Evolutionary conservation across 805 yeast genomes (phyloP), one percentile per base, ranked within the genome.

Genomic region (Lachancea mirantina): DNA sequence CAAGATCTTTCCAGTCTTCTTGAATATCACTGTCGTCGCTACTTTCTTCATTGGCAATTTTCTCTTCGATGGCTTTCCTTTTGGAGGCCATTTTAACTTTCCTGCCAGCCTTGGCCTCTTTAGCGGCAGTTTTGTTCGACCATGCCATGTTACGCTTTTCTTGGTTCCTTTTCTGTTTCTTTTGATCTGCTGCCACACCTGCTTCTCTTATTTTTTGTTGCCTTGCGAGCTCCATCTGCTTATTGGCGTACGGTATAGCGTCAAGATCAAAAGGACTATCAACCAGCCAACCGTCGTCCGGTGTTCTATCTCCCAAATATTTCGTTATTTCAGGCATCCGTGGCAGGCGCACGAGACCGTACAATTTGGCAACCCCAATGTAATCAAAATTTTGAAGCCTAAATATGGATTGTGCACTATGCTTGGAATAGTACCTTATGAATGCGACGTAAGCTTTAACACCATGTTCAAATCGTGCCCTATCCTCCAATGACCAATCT

Each of bases 1-100:
- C 80, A 15, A 79, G 49, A 19, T 81, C 88, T 59, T 92, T 92
- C 98, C 97, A 92, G 59, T 92, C 97, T 25, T 64, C 70, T 32
- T 67, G 72, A 2, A 60, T 59, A 31, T 70, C 78, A 26, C 48
- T 55, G 39, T 55, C 61, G n/a, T 46, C 49, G 14, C 42, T 52
- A 4, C 50, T 52, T n/a, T 52, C 62, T 7, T 68, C 65, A 11
- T 66, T 61, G 20, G 67, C 72, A 6, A 55, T 32, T 26, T 50
- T 47, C 19, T 60, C 64, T 38, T 78, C 82, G n/a, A 78, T 68
- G 1, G 82, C 85, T 44, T 76, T 72, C 32, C 79, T 65, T 48
- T 75, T 74, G 23, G 42, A 24, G 4, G 46, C 44, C 53, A 76
- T 64, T 57, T 81, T 83, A 30, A 76, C 82, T 42, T 77, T 75